Conservation (phyloP, 2,329 filamentous ascomycete species). For the Hypoxylon sp. region DNA sequence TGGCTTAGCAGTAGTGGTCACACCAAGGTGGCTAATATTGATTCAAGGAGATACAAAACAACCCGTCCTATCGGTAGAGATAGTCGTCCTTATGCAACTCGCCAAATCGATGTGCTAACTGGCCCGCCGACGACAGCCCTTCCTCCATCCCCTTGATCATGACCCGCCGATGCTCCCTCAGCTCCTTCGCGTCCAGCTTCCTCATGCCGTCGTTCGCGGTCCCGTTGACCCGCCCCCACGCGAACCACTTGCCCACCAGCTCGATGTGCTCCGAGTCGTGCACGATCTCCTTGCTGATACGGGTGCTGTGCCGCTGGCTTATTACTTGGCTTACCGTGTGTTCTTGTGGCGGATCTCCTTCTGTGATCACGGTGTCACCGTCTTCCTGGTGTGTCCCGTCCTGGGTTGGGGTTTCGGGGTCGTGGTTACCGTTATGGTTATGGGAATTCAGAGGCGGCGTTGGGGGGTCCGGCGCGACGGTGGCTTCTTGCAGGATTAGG, state of each 20-base stretch:
- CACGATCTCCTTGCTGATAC: not conserved
- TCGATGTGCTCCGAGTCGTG: not conserved
- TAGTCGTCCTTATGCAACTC: too few species aligned
- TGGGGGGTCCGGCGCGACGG: too few species aligned
- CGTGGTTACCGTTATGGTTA: too few species aligned
- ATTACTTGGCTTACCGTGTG: too few species aligned
- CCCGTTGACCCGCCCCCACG: slow-evolving; percentile 1
- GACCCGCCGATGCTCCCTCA: not conserved
- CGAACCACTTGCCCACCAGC: not conserved
- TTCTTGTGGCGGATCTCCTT: not conserved
- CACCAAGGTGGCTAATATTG: not conserved
- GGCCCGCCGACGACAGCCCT: not conserved
- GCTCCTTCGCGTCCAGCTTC: not conserved
- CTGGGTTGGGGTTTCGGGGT: not conserved
- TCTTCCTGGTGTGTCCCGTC: not conserved
- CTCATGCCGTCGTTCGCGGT: slow-evolving; percentile 28
- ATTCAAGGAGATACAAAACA: not conserved
- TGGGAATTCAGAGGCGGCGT: too few species aligned
- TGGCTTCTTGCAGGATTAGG: too few species aligned
- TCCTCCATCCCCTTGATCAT: not conserved
- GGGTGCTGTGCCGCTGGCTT: not conserved
- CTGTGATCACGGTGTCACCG: not conserved
- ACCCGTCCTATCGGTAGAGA: too few species aligned
- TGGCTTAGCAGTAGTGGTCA: not conserved
- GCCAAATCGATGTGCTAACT: not conserved